A percentile compares a stretch with the other conserved stretches of the same genome.
phyloP scores from a whole-genome alignment of 257 asterid genomes.

The Solanum habrochaites region DNA sequence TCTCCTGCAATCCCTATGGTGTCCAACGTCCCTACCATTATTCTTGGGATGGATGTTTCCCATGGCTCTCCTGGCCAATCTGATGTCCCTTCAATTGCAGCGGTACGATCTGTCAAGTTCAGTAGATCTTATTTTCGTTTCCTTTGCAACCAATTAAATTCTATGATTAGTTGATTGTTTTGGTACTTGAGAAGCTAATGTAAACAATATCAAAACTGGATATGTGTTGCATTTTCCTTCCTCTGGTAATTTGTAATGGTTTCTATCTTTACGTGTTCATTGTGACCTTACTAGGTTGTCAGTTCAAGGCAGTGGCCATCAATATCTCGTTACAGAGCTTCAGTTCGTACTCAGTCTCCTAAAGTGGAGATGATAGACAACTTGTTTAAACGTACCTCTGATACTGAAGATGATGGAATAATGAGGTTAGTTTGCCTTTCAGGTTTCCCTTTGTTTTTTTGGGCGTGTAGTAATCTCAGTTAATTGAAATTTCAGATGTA shows the following conservation, averaged over 20 bases:
- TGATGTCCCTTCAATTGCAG: constrained; percentile 91
- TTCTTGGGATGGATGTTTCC: constrained; percentile 92
- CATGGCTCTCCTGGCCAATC: constrained; percentile 98
- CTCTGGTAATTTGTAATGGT: neutral
- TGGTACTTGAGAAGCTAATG: neutral
- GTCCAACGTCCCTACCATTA: constrained; percentile 67
- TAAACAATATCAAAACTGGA: neutral
- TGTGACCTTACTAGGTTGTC: constrained; percentile 44
- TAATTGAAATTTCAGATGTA: neutral
- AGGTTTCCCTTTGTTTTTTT: neutral
- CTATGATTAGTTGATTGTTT: neutral
- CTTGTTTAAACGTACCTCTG: constrained; percentile 56
- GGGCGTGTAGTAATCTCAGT: neutral
- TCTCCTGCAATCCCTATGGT: constrained; percentile 57
- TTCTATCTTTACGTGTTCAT: neutral
- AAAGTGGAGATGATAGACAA: constrained; percentile 85
- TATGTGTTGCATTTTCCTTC: neutral
- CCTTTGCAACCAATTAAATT: neutral
- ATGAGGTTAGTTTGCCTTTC: constrained; percentile 34
- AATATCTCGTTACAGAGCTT: constrained; percentile 71
- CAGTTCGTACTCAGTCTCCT: constrained; percentile 88
- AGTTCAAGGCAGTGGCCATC: constrained; percentile 97
- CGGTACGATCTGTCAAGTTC: constrained; percentile 27
- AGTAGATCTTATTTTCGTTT: neutral
- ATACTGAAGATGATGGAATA: constrained; percentile 73